Percentiles rank a stretch among this genome's conserved stretches.
phyloP scores from a whole-genome alignment of 495 filamentous ascomycete species.

The Ramalina intermedia region DNA sequence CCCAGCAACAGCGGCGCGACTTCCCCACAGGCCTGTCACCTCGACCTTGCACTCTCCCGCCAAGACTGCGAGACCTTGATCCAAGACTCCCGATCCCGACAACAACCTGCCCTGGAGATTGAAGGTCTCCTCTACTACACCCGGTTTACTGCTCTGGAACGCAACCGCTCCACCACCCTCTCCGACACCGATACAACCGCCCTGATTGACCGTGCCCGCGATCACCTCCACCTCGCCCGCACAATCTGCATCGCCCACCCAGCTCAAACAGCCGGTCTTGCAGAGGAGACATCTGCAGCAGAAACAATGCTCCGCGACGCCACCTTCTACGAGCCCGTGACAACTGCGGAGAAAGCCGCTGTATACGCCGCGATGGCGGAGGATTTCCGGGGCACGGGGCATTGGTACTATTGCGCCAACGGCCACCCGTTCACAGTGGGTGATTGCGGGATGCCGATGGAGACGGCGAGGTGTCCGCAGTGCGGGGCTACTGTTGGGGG shows the following conservation, averaged over 20 bases:
- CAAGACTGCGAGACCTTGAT: slow-evolving; percentile 8
- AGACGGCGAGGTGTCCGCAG: slow-evolving; percentile 48
- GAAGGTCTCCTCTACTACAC: slow-evolving; percentile 25
- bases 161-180: slow-evolving; percentile 3
- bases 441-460: slow-evolving; percentile 58
- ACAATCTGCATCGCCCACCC: slow-evolving; percentile 16
- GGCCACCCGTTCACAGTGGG: slow-evolving; percentile 41
- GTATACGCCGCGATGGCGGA: slow-evolving; percentile 36
- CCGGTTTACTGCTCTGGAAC: slow-evolving; percentile 25
- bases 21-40: not conserved
- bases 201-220: slow-evolving; percentile 7
- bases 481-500: slow-evolving; percentile 50
- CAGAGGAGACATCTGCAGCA: slow-evolving; percentile 15
- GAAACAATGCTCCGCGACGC: slow-evolving; percentile 13
- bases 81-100: slow-evolving; percentile 3
- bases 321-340: slow-evolving; percentile 30
- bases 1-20: not conserved
- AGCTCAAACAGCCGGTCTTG: slow-evolving; percentile 19
- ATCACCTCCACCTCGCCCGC: slow-evolving; percentile 17
- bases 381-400: slow-evolving; percentile 40
- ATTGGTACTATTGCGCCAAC: slow-evolving; percentile 58
- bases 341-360: slow-evolving; percentile 30
- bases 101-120: slow-evolving; percentile 9
- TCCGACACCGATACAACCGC: slow-evolving; percentile 1
- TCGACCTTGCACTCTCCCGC: slow-evolving; percentile 3